phyloP scores from a whole-genome alignment of 352 stramenopile genomes.

The Phytophthora citricola region DNA sequence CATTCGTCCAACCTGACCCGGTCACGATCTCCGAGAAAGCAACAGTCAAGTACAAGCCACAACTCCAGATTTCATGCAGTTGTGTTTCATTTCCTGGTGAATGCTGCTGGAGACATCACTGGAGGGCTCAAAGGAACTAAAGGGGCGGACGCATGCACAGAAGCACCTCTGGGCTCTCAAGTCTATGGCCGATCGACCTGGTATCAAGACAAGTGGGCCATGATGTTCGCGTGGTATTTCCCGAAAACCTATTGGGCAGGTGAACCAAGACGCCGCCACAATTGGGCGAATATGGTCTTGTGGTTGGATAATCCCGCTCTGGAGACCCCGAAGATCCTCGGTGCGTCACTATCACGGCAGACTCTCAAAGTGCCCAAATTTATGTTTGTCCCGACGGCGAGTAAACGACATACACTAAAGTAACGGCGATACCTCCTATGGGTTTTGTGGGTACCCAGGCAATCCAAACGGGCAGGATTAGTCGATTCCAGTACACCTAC shows the following conservation, averaged over 20 bases:
- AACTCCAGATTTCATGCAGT: background rate
- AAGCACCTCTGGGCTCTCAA: too few species aligned
- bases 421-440: background rate
- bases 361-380: background rate
- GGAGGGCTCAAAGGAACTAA: too few species aligned
- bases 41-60: background rate
- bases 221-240: too few species aligned
- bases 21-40: conserved; percentile 1
- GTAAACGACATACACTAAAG: too few species aligned
- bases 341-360: background rate
- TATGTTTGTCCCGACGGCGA: too few species aligned
- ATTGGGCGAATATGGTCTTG: conserved; percentile 9
- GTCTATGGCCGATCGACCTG: too few species aligned
- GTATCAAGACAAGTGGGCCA: too few species aligned
- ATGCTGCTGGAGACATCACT: too few species aligned
- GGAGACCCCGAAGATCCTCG: background rate
- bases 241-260: background rate
- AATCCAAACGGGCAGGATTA: background rate
- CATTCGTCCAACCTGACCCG: background rate
- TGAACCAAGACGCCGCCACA: background rate
- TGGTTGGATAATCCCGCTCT: conserved; percentile 17
- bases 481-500: background rate
- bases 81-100: background rate
- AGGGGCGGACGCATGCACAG: too few species aligned
- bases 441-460: background rate